Conservation (phyloP, 257 asterid genomes). For the Fraxinus quadrangulata region DNA sequence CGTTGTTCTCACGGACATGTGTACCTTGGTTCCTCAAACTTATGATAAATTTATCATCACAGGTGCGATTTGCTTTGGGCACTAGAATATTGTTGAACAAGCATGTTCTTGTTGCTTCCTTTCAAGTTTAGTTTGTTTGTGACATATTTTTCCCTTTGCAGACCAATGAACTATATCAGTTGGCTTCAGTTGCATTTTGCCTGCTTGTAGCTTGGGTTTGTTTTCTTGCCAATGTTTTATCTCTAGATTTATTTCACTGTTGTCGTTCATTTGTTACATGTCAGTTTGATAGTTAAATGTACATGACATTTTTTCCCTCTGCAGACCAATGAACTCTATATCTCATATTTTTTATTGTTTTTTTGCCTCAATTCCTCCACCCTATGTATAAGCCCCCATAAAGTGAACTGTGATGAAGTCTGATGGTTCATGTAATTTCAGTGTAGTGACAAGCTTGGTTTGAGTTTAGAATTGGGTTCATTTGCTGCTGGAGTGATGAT, state of each 20-base stretch:
- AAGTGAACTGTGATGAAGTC: constrained; percentile 24
- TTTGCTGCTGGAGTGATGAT: constrained; percentile 99
- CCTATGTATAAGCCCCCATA: constrained; percentile 11
- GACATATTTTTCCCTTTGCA: constrained; percentile 39
- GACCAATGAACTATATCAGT: constrained; percentile 97
- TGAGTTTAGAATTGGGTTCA: constrained; percentile 97
- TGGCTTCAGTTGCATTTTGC: constrained; percentile 97
- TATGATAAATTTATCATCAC: constrained; percentile 96
- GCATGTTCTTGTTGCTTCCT: constrained; percentile 13
- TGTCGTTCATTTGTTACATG: not conserved
- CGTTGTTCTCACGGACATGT: constrained; percentile 81
- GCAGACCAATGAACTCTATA: not conserved
- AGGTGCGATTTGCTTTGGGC: constrained; percentile 47
- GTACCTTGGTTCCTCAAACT: constrained; percentile 98
- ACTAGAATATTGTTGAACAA: constrained; percentile 1
- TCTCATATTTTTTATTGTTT: not conserved
- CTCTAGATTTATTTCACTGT: not conserved
- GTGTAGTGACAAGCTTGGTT: constrained; percentile 98
- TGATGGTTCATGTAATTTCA: constrained; percentile 49
- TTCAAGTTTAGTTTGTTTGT: constrained; percentile 22
- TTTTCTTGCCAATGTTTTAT: constrained; percentile 30
- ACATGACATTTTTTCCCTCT: constrained; percentile 6
- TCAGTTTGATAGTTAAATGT: not conserved
- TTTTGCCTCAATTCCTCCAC: not conserved
- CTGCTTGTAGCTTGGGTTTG: constrained; percentile 99